These are phyloP conservation scores for Trichosanthes truncata DNA, from an alignment of 306 rosid species.

Conservation along the genomic window DNA sequence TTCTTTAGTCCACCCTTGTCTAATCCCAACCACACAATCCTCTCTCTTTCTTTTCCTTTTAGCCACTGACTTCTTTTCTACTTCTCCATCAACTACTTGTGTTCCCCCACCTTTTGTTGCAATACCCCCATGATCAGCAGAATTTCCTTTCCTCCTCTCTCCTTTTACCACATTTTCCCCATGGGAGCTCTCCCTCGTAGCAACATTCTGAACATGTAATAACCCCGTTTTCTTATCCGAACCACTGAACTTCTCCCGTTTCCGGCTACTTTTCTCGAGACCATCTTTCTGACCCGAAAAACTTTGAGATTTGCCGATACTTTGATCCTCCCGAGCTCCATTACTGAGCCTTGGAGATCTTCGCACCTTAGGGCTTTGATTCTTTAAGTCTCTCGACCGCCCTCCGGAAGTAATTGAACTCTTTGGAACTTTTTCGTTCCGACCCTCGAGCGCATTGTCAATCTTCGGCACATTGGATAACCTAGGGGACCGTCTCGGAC, in stretches of 20 bases:
- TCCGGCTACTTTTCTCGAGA: neutral
- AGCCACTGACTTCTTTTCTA: constrained; percentile 8
- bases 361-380: constrained; percentile 8
- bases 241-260: neutral
- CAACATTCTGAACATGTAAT: constrained; percentile 5
- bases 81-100: neutral
- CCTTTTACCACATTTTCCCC: neutral
- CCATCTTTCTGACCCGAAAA: neutral
- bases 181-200: neutral
- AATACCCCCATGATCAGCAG: neutral
- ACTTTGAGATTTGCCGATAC: constrained; percentile 20
- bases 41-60: constrained; percentile 42
- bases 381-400: neutral
- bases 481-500: constrained; percentile 39
- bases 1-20: constrained; percentile 61
- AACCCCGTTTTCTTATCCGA: neutral
- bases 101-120: neutral
- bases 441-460: neutral
- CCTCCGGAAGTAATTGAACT: constrained; percentile 4
- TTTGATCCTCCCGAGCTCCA: constrained; percentile 6
- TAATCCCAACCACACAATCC: constrained; percentile 12
- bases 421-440: neutral
- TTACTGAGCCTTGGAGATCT: constrained; percentile 8
- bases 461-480: constrained; percentile 3
- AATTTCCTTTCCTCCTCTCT: neutral